Evolutionary conservation across 2,329 filamentous ascomycete genomes (phyloP), one percentile per base, ranked within the genome.

Genomic region (Colletotrichum sansevieriae): DNA sequence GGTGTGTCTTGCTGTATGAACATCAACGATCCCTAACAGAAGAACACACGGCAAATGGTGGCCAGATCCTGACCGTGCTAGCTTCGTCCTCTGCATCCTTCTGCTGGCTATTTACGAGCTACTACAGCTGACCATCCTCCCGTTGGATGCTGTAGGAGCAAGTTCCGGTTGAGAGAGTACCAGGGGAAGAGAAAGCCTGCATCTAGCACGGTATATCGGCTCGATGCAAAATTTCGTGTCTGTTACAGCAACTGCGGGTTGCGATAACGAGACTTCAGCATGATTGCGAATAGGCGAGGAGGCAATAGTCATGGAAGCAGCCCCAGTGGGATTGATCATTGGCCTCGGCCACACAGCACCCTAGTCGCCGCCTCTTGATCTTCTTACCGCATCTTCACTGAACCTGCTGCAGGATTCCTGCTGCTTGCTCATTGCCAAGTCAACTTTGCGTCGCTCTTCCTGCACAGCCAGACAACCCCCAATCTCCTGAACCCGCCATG

Each of bases 301-400:
- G 57, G 57, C 43, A 60, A 49, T 20, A 52, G 47, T 33, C 37
- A 59, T 46, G 29, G 29, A 29, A 29, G 46, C 35, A 47, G 22
- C 39, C 39, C 13, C 29, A 52, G 25, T 33, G 18, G 47, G 25
- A 35, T 22, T 44, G 44, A 37, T 15, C 20, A 35, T 22, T 44
- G 44, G 43, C 15, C 20, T 55, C 7, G 39, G 44, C 46, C 18
- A 43, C 54, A 46, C 54, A 46, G 41, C 55, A 65, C 39, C 61
- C 65, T 46, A 47, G 65, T 57, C 39, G 44, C 29, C 65, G 60
- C 37, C 47, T 68, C 61, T 68, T 65, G 65, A 68, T 65, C 55
- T 65, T 44, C 65, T 55, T 68, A 60, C 65, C 65, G 65, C 65
- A 68, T 68, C 65, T 68, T 65, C 47, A 58, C 65, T 46, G 57